phyloP scores from a whole-genome alignment of 805 yeast genomes.

The Saturnispora sanitii region DNA sequence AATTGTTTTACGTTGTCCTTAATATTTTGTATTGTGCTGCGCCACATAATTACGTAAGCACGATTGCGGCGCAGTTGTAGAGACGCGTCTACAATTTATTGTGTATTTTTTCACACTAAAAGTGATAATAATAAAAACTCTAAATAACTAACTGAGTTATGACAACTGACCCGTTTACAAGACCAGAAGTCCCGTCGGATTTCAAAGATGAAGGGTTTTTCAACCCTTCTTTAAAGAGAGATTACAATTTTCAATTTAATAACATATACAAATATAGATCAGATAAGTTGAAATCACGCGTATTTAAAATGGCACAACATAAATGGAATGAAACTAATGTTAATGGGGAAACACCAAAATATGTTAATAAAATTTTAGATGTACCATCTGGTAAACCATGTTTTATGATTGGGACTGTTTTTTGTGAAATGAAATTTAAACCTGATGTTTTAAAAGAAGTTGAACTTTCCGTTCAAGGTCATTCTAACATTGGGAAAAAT shows the following conservation, averaged over 20 bases:
- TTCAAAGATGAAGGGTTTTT: slow-evolving; percentile 16
- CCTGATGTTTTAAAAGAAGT: slow-evolving; percentile 82
- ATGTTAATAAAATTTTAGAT: slow-evolving; percentile 47
- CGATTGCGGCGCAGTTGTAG: not conserved
- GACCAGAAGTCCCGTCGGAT: not conserved
- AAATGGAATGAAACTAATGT: slow-evolving; percentile 35
- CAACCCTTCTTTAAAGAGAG: slow-evolving; percentile 22
- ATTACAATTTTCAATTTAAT: slow-evolving; percentile 49
- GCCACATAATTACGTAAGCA: too few relatives aligned
- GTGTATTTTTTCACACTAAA: too few relatives aligned
- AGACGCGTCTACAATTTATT: too few relatives aligned
- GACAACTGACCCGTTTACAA: not conserved
- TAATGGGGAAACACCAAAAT: slow-evolving; percentile 23
- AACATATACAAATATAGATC: slow-evolving; percentile 46
- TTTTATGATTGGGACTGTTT: slow-evolving; percentile 84
- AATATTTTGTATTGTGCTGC: not conserved
- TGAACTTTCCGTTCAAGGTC: slow-evolving; percentile 45
- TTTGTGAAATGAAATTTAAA: slow-evolving; percentile 73
- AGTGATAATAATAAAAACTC: too few relatives aligned
- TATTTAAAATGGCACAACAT: slow-evolving; percentile 33
- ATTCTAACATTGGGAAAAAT: slow-evolving; percentile 27
- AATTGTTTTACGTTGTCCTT: too few relatives aligned
- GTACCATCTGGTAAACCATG: slow-evolving; percentile 50
- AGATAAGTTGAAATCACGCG: slow-evolving; percentile 36
- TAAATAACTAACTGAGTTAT: not conserved